Evolutionary conservation across 805 yeast genomes (phyloP), one percentile per base, ranked within the genome.

Genomic region (Candida easanensis): DNA sequence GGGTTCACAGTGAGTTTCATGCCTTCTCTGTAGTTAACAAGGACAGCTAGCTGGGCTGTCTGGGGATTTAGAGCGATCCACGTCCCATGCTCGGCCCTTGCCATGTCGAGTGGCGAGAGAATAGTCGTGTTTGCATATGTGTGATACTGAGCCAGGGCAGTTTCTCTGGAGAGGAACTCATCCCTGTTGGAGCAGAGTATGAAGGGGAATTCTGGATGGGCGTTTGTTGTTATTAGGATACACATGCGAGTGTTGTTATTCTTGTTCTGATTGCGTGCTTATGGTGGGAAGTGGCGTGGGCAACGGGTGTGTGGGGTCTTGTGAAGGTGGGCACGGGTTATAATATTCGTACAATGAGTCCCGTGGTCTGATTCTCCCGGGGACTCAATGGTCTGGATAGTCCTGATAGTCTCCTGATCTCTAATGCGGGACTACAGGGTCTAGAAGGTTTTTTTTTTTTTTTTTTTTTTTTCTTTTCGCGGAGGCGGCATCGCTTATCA

Each of bases 151-250:
- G 91, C 82, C n/a, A 61, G 57, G 41, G 75, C 71, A 0, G 98
- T 91, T 2, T 82, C 80, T 38, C 99, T 66, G 34, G 70, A 74
- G 58, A 85, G 80, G 54, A 68, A 86, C 61, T 93, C 99, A 59
- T 93, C 99, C 36, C 99, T 64, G 58, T 91, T 91, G 4, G 96
- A 87, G 3, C 88, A 65, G 4, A 88, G 59, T 2, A 91, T 75
- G 31, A 91, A 69, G 1, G 95, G 86, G 53, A 80, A 91, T 17
- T 84, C 77, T 0, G 85, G 83, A 57, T 86, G 90, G 2, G 68
- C 72, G 13, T 79, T 76, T 2, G 95, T 74, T 1, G 85, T 75
- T 27, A 88, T 56, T 16, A 88, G 60, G 25, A 89, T 85, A 65
- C 98, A 90, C 98, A 90, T 89, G 9, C 10, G 16, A 20, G 25